Conservation (phyloP, 352 stramenopile genomes). For the Globisporangium perplexum region DNA sequence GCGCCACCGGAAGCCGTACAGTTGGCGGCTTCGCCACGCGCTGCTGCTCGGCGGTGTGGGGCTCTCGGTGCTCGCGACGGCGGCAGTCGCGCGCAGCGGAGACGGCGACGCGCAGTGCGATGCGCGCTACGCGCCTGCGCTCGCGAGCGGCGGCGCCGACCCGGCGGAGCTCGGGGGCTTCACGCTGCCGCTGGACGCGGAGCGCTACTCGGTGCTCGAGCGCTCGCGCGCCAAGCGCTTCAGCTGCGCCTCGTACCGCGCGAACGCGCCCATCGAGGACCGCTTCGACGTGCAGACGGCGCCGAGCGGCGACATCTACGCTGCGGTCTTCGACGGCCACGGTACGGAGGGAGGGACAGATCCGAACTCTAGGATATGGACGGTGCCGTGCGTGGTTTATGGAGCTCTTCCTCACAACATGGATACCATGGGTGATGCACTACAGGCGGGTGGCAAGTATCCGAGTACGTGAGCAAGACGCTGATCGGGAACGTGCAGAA, state of each 20-base stretch:
- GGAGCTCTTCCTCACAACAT: too few relatives aligned
- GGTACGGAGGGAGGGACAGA: slow-evolving; percentile 40
- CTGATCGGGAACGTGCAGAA: slow-evolving; percentile 80
- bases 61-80: slow-evolving; percentile 32
- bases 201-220: slow-evolving; percentile 34
- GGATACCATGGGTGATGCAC: too few relatives aligned
- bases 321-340: slow-evolving; percentile 88
- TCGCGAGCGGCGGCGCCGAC: slow-evolving; percentile 17
- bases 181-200: slow-evolving; percentile 46
- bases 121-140: slow-evolving; percentile 35
- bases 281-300: slow-evolving; percentile 72
- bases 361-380: neutral
- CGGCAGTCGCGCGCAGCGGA: slow-evolving; percentile 1
- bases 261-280: slow-evolving; percentile 77
- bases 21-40: slow-evolving; percentile 22
- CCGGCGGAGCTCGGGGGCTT: slow-evolving; percentile 29
- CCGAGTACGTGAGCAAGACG: slow-evolving; percentile 80
- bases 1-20: neutral
- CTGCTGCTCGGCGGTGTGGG: slow-evolving; percentile 43
- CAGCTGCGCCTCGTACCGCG: slow-evolving; percentile 58
- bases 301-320: slow-evolving; percentile 75
- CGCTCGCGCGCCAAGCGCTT: slow-evolving; percentile 43
- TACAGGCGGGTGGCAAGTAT: slow-evolving; percentile 91
- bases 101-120: slow-evolving; percentile 39
- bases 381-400: too few relatives aligned